Evolutionary conservation across 441 rosid genomes (phyloP).

Genomic region (Populus tomentosa): DNA sequence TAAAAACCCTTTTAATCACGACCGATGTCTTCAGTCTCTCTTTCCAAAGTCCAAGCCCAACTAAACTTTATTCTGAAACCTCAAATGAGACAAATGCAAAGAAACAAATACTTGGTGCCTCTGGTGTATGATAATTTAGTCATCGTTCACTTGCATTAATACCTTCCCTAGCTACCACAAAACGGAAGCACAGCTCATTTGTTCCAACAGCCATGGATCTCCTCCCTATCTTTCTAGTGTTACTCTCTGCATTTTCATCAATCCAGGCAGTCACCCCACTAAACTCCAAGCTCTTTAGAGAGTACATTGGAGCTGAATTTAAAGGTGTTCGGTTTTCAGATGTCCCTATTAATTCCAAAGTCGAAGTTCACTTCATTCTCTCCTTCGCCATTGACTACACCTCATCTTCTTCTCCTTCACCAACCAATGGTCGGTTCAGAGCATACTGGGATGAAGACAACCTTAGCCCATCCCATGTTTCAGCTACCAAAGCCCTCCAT

Average conservation of each 20-base stretch:
- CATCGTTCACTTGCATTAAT: constrained; percentile 17
- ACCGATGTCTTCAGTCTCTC: too few relatives aligned
- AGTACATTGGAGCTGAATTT: constrained; percentile 57
- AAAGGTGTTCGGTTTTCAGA: constrained; percentile 39
- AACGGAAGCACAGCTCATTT: not conserved
- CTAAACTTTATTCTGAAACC: not conserved
- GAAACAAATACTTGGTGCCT: not conserved
- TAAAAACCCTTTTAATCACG: too few relatives aligned
- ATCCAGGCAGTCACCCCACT: constrained; percentile 24
- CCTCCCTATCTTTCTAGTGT: constrained; percentile 18
- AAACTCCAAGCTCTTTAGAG: constrained; percentile 53
- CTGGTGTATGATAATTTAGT: not conserved
- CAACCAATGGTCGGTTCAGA: constrained; percentile 48
- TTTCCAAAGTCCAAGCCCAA: too few relatives aligned
- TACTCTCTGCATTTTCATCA: constrained; percentile 11
- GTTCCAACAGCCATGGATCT: constrained; percentile 19
- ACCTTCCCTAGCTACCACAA: not conserved
- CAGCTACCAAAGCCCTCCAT: constrained; percentile 36
- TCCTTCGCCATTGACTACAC: constrained; percentile 56
- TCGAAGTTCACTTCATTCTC: constrained; percentile 57
- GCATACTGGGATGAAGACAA: constrained; percentile 42
- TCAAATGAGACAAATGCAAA: not conserved
- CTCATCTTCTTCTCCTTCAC: constrained; percentile 26
- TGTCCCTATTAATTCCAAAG: constrained; percentile 38
- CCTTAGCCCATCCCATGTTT: constrained; percentile 32